These are phyloP conservation scores for Blastomyces percursus DNA, from an alignment of 2,329 filamentous ascomycete species.

Conservation along the genomic window DNA sequence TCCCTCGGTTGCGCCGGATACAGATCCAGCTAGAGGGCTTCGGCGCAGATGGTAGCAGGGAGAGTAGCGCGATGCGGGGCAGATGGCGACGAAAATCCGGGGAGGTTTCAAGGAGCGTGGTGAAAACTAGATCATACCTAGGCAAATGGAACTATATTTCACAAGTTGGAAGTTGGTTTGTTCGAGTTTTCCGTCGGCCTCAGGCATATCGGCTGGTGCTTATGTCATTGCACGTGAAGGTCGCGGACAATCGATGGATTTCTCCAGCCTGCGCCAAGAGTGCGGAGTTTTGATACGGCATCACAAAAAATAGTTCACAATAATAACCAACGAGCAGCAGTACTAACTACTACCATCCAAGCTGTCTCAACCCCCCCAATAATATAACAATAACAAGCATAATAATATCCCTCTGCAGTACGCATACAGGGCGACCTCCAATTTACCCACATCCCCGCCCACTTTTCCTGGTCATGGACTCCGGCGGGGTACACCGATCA, in stretches of 20 bases:
- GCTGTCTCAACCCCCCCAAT: not conserved
- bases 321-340: not conserved
- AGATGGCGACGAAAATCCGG: not conserved
- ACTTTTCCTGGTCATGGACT: slow-evolving; percentile 19
- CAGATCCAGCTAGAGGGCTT: not conserved
- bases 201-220: not conserved
- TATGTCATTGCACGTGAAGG: slow-evolving; percentile 5
- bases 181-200: not conserved
- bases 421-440: not conserved
- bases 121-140: not conserved
- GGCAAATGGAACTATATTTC: not conserved
- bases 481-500: slow-evolving; percentile 34
- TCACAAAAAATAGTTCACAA: too few species aligned
- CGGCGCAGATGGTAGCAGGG: not conserved
- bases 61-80: not conserved
- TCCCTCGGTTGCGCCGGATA: slow-evolving; percentile 4
- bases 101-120: not conserved
- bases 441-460: not conserved
- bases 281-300: not conserved
- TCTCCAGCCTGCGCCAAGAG: not conserved
- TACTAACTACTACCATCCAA: too few species aligned
- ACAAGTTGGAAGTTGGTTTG: not conserved
- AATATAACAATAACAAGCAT: too few species aligned
- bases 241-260: not conserved
- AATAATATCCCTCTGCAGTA: too few species aligned